phyloP scores from a whole-genome alignment of 1,284 basidiomycete genomes.

The Ganoderma resinaceum region DNA sequence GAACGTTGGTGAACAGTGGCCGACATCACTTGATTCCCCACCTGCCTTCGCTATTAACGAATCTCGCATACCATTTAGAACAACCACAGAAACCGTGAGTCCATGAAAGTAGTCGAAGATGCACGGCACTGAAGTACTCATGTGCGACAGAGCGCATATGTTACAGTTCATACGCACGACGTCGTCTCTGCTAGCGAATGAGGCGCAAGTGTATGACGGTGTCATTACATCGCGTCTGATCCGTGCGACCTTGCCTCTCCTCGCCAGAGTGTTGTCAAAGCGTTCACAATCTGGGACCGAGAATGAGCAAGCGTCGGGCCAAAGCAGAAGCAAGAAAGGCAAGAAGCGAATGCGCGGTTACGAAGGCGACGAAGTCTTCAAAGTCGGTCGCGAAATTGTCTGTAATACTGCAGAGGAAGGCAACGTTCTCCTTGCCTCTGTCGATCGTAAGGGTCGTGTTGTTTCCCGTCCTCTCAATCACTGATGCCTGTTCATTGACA shows the following conservation, averaged over 20 bases:
- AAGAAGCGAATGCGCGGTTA: slow-evolving; percentile 81
- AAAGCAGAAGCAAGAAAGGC: slow-evolving; percentile 58
- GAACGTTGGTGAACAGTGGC: slow-evolving; percentile 46
- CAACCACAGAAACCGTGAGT: slow-evolving; percentile 57
- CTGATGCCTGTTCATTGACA: not conserved
- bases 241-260: slow-evolving; percentile 57
- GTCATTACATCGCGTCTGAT: slow-evolving; percentile 60
- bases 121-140: not conserved
- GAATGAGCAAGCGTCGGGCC: slow-evolving; percentile 29
- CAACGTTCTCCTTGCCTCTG: slow-evolving; percentile 58
- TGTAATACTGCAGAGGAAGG: slow-evolving; percentile 59
- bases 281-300: slow-evolving; percentile 42
- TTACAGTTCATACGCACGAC: slow-evolving; percentile 51
- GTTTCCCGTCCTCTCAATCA: slow-evolving; percentile 1
- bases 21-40: slow-evolving; percentile 61
- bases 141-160: slow-evolving; percentile 7
- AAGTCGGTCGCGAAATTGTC: slow-evolving; percentile 54
- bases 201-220: slow-evolving; percentile 55
- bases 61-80: slow-evolving; percentile 68
- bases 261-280: slow-evolving; percentile 56
- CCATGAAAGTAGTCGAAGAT: not conserved
- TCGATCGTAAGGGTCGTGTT: slow-evolving; percentile 60
- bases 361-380: slow-evolving; percentile 83
- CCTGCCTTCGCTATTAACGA: slow-evolving; percentile 52
- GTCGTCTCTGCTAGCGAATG: slow-evolving; percentile 50